Conservation (phyloP, 108 stramenopile genomes). For the Nitzschia inconspicua region DNA sequence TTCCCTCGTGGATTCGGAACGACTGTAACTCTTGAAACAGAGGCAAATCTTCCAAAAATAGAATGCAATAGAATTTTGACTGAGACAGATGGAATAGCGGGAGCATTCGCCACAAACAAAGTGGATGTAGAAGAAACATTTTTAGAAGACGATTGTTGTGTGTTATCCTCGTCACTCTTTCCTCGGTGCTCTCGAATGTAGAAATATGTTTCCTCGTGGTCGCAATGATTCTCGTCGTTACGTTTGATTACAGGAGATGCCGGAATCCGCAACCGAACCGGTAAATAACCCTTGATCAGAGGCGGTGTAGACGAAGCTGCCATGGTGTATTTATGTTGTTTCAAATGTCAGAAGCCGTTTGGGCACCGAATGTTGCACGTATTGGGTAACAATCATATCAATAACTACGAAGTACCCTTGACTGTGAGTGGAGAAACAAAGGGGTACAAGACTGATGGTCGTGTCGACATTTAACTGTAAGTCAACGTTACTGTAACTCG, state of each 20-base stretch:
- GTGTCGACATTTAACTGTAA: too few relatives aligned
- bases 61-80: slow-evolving; percentile 56
- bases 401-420: too few relatives aligned
- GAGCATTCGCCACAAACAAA: slow-evolving; percentile 84
- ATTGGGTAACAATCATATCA: too few relatives aligned
- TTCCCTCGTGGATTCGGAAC: slow-evolving; percentile 59
- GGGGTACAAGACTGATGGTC: too few relatives aligned
- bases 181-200: slow-evolving; percentile 74
- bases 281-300: slow-evolving; percentile 81
- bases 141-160: background rate
- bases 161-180: slow-evolving; percentile 2
- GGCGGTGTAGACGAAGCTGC: slow-evolving; percentile 4
- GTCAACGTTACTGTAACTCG: too few relatives aligned
- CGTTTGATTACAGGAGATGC: background rate
- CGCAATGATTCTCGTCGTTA: background rate
- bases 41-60: slow-evolving; percentile 71
- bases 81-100: slow-evolving; percentile 60
- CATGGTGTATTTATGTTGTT: background rate
- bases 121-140: slow-evolving; percentile 34
- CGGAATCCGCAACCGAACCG: slow-evolving; percentile 66
- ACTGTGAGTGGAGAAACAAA: too few relatives aligned
- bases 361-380: too few relatives aligned
- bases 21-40: slow-evolving; percentile 65
- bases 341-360: too few relatives aligned
- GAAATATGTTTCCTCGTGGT: slow-evolving; percentile 60